Evolutionary conservation across 768 basidiomycete species (phyloP).

Genomic region (Boletellus emodensis): DNA sequence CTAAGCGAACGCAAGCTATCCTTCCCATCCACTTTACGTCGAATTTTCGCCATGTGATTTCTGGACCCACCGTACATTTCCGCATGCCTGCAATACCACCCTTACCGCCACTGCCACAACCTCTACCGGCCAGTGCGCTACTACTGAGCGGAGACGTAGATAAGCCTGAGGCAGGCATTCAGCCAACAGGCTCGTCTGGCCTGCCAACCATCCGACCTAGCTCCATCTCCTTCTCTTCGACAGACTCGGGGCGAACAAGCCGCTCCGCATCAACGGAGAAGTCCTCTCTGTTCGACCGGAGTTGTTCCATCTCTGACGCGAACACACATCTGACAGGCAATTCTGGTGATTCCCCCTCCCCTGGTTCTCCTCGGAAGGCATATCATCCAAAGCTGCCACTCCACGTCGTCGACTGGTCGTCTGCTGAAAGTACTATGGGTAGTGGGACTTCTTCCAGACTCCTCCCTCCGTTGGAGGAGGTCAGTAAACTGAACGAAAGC

Average conservation of each 20-base stretch:
- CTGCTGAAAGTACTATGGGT: constrained; percentile 40
- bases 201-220: constrained; percentile 32
- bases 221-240: constrained; percentile 53
- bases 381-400: constrained; percentile 23
- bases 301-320: constrained; percentile 25
- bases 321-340: constrained; percentile 20
- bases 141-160: constrained; percentile 24
- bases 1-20: constrained; percentile 43
- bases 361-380: constrained; percentile 6
- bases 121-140: constrained; percentile 24
- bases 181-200: constrained; percentile 11
- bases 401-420: constrained; percentile 46
- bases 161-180: constrained; percentile 21
- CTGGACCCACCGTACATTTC: constrained; percentile 58
- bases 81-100: constrained; percentile 70
- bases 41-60: constrained; percentile 62
- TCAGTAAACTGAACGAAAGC: constrained; percentile 49
- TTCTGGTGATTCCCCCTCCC: constrained; percentile 21
- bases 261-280: constrained; percentile 32
- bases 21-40: constrained; percentile 67
- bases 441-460: constrained; percentile 30
- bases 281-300: constrained; percentile 30
- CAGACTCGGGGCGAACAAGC: constrained; percentile 34
- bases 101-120: constrained; percentile 42
- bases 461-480: constrained; percentile 39